These are phyloP conservation scores for Cyclotella choctawhatcheeana DNA, from an alignment of 108 stramenopile species.

Conservation along the genomic window DNA sequence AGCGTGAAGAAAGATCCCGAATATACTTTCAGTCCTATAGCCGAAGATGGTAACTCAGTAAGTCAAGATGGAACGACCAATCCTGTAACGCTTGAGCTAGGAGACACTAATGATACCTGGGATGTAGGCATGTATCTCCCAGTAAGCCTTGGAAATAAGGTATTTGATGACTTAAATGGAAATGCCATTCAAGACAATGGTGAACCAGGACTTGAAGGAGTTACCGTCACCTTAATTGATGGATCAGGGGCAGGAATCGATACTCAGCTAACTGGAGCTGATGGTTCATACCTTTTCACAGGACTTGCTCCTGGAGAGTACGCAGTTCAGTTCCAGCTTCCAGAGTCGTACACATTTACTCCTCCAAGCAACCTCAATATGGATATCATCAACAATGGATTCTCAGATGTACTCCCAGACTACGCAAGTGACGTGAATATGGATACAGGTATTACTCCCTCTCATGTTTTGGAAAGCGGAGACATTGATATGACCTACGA, in stretches of 20 bases:
- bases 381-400: conserved; percentile 4
- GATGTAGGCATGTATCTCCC: conserved; percentile 38
- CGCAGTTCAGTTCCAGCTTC: conserved; percentile 28
- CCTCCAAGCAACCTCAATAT: conserved; percentile 22
- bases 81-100: conserved; percentile 4
- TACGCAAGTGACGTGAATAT: conserved; percentile 24
- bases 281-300: conserved; percentile 32
- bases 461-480: conserved; percentile 23
- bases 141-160: conserved; percentile 21
- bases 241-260: conserved; percentile 15
- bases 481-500: conserved; percentile 28
- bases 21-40: conserved; percentile 27
- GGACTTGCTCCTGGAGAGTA: conserved; percentile 29
- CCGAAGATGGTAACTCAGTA: conserved; percentile 15
- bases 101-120: conserved; percentile 20
- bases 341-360: conserved; percentile 26
- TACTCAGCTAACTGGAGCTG: conserved; percentile 22
- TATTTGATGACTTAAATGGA: conserved; percentile 40
- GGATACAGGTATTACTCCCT: conserved; percentile 18
- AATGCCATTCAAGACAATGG: conserved; percentile 24
- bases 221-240: conserved; percentile 31
- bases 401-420: not conserved
- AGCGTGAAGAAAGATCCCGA: conserved; percentile 4
- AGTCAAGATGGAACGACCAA: conserved; percentile 24
- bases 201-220: conserved; percentile 21